Evolutionary conservation across 2,329 filamentous ascomycete genomes (phyloP).

Genomic region (Pseudogymnoascus pannorum): DNA sequence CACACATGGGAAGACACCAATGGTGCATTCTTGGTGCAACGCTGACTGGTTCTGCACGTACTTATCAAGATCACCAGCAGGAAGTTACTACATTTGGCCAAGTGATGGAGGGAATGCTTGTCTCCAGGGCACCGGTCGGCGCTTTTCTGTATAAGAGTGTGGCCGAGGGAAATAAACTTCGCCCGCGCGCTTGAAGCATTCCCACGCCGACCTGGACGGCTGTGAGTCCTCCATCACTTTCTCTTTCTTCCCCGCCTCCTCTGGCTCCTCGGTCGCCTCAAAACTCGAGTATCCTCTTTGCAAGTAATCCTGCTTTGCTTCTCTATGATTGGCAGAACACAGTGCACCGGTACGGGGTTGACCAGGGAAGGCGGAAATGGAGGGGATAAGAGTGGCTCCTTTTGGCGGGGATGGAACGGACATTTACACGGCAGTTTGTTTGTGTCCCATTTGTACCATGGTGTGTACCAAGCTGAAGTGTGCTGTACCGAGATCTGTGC

Average conservation of each 20-base stretch:
- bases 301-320: too few species aligned
- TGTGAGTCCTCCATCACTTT: neutral
- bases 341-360: neutral
- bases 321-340: neutral
- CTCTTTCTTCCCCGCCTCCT: neutral
- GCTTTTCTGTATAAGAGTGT: slow-evolving; percentile 6
- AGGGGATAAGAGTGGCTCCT: neutral
- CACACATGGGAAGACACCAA: neutral
- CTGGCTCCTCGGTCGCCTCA: neutral
- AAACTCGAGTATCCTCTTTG: neutral
- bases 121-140: neutral
- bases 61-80: neutral
- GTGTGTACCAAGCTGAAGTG: neutral
- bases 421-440: slow-evolving; percentile 3
- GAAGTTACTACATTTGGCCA: neutral
- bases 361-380: neutral
- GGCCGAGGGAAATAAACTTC: slow-evolving; percentile 1
- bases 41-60: neutral
- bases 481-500: neutral
- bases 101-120: slow-evolving; percentile 1
- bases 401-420: neutral
- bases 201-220: neutral
- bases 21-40: neutral
- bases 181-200: neutral
- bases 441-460: neutral